Percentiles rank a stretch among this genome's conserved stretches.
phyloP scores from a whole-genome alignment of 2,329 filamentous ascomycete species.

The Tricladium varicosporioides region DNA sequence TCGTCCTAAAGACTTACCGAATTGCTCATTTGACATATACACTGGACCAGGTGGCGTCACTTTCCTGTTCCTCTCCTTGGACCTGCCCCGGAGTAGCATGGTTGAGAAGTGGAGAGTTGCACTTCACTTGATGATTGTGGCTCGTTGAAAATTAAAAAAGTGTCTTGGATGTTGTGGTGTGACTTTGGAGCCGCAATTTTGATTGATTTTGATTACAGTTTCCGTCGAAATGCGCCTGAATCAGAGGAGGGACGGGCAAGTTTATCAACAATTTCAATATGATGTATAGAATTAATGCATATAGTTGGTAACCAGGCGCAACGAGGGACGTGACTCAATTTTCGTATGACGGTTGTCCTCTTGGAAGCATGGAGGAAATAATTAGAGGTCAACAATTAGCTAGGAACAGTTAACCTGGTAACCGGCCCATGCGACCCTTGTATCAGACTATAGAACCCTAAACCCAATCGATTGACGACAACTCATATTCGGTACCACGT shows the following conservation, averaged over 20 bases:
- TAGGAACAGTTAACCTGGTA: background rate
- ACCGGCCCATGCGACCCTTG: background rate
- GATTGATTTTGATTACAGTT: too few relatives aligned
- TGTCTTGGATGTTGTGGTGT: background rate
- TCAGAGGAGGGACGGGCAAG: too few relatives aligned
- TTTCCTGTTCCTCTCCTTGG: slow-evolving; percentile 44
- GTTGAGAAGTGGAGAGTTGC: background rate
- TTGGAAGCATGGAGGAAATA: background rate
- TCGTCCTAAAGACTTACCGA: slow-evolving; percentile 47
- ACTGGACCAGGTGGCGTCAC: slow-evolving; percentile 59
- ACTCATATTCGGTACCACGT: too few relatives aligned
- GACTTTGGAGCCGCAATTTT: background rate
- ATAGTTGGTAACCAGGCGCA: too few relatives aligned
- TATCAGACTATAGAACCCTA: too few relatives aligned
- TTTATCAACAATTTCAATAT: too few relatives aligned
- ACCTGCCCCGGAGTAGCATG: slow-evolving; percentile 32
- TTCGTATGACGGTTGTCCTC: background rate
- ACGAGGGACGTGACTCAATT: background rate
- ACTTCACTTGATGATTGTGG: background rate
- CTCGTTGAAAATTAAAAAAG: too few relatives aligned
- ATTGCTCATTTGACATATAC: slow-evolving; percentile 67
- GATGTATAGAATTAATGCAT: too few relatives aligned
- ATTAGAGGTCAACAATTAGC: background rate
- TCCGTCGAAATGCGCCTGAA: too few relatives aligned
- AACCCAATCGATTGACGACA: too few relatives aligned